Percentiles rank a stretch among this genome's conserved stretches.
Evolutionary conservation across 805 yeast genomes (phyloP).

Genomic region (Schwanniomyces sp.): DNA sequence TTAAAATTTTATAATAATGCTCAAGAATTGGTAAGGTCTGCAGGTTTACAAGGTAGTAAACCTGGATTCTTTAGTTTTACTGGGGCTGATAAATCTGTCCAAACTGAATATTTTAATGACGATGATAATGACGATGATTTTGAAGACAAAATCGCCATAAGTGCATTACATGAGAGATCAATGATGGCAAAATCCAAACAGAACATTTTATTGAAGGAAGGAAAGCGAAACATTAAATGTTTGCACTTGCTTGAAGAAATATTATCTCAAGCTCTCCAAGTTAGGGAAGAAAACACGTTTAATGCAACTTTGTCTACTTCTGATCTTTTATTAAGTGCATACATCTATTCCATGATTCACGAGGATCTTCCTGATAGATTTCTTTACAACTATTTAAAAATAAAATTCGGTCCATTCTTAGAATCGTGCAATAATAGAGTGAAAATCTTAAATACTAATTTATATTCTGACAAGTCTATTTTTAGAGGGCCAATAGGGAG

Average conservation of each 20-base stretch:
- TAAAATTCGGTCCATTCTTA: constrained; percentile 28
- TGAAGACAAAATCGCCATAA: constrained; percentile 26
- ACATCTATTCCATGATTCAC: constrained; percentile 30
- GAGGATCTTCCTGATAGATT: constrained; percentile 42
- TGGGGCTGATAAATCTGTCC: constrained; percentile 16
- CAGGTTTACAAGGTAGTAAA: constrained; percentile 28
- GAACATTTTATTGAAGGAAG: constrained; percentile 27
- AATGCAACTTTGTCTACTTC: constrained; percentile 15
- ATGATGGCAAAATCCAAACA: constrained; percentile 33
- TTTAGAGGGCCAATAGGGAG: constrained; percentile 23
- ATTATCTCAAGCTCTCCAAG: constrained; percentile 14
- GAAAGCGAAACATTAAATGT: constrained; percentile 32
- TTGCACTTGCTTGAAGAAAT: constrained; percentile 23
- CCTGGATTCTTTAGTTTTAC: constrained; percentile 30
- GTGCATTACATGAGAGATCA: constrained; percentile 39
- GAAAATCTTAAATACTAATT: not conserved
- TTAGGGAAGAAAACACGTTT: constrained; percentile 13
- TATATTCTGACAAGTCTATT: not conserved
- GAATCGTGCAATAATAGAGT: constrained; percentile 5
- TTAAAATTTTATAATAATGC: constrained; percentile 41
- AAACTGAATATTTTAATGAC: constrained; percentile 28
- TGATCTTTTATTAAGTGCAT: constrained; percentile 41
- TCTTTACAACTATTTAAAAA: constrained; percentile 30
- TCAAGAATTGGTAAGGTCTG: constrained; percentile 26
- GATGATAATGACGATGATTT: constrained; percentile 14